A percentile compares a stretch with the other conserved stretches of the same genome.
phyloP scores from a whole-genome alignment of 2,329 filamentous ascomycete species.

The Hypoxylon sp. region DNA sequence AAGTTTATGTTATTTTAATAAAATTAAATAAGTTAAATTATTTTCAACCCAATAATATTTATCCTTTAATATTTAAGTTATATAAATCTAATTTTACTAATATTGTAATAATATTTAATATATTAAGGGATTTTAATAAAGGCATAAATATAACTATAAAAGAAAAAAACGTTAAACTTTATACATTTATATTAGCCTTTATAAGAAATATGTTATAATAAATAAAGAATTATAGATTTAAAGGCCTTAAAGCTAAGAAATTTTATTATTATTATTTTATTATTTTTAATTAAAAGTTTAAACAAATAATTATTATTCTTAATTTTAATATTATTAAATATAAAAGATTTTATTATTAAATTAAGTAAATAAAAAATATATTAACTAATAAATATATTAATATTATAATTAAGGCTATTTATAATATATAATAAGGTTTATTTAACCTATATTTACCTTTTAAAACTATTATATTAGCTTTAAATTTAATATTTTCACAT shows the following conservation, averaged over 20 bases:
- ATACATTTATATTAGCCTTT: too few species aligned
- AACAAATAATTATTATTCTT: conserved; percentile 2
- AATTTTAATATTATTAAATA: too few species aligned
- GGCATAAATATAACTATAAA: conserved; percentile 4
- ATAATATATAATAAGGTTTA: conserved; percentile 1
- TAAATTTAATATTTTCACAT: conserved; percentile 6
- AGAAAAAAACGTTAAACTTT: not conserved
- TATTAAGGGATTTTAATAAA: conserved; percentile 1
- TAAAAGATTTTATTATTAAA: too few species aligned
- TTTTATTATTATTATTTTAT: conserved; percentile 8
- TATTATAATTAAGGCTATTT: not conserved
- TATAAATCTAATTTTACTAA: conserved; percentile 10
- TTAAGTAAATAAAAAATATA: conserved; percentile 8
- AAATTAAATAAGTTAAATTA: too few species aligned
- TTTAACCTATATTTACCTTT: not conserved
- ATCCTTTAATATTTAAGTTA: too few species aligned
- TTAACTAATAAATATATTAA: conserved; percentile 3
- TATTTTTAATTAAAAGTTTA: not conserved
- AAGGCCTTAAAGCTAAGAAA: not conserved
- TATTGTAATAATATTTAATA: conserved; percentile 8
- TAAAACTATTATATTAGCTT: too few species aligned
- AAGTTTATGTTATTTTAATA: too few species aligned
- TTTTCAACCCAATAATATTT: too few species aligned
- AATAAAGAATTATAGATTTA: conserved; percentile 10
- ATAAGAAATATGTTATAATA: too few species aligned